Evolutionary conservation across 1,284 basidiomycete genomes (phyloP), one percentile per base, ranked within the genome.

Genomic region (Leccinum insolens): DNA sequence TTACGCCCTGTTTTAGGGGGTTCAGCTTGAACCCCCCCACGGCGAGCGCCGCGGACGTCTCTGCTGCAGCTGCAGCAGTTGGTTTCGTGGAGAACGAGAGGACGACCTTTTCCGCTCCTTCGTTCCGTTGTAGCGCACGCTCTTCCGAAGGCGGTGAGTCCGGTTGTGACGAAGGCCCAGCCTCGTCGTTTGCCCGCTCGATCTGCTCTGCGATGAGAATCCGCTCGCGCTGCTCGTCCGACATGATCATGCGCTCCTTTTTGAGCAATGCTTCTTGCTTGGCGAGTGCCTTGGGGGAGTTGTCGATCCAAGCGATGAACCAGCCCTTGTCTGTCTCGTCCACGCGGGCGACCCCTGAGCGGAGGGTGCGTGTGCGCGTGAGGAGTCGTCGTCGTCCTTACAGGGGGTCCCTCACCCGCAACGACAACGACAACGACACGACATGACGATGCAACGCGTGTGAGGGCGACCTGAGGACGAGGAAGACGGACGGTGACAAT

Each of bases 281-380:
- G 7, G 94, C 94, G 39, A 99, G 84, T 4, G 98, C 96, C 74
- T 95, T 94, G 2, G 98, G 96, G 66, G 92, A 93, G 78, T 88
- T 98, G 80, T 99, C 98, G 69, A 99, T 93, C 97, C 98, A 99
- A 55, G 91, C 89, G 72, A 99, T 87, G 80, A 95, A 99, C 90
- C 95, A 96, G 3, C 96, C 97, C 82, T 98, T 96, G 81, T 99
- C 97, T 62, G 95, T 98, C 82, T 99, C 97, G 77, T 99, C 97
- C 25, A 98, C 98, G 71, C 93, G 88, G 4, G 92, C 94, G 62
- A 98, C 85, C 46, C 98, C 97, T 7, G 88, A 85, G 60, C 95
- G 86, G 3, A 37, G 37, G 37, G 37, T 37, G 37, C 37, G 37
- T 37, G 37, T 37, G 37, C 37, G 37, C 37, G 37, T 37, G 37